These are phyloP conservation scores for Mallotus japonicus DNA, from an alignment of 441 rosid genomes.

Conservation along the genomic window DNA sequence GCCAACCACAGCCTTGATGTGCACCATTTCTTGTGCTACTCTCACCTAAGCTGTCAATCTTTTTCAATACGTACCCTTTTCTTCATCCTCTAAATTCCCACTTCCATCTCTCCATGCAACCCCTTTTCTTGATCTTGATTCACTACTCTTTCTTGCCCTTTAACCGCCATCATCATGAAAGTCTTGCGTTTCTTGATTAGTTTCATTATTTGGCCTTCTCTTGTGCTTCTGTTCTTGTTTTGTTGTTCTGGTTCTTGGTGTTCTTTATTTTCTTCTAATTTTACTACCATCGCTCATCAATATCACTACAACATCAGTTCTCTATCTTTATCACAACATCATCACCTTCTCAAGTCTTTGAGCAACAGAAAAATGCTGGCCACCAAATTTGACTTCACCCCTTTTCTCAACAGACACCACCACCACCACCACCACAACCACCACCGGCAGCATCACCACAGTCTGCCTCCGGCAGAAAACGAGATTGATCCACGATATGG, in stretches of 20 bases:
- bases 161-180: conserved; percentile 12
- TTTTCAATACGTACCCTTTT: too few relatives aligned
- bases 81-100: neutral
- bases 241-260: conserved; percentile 18
- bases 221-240: conserved; percentile 25
- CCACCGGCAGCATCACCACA: conserved; percentile 11
- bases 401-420: conserved; percentile 36
- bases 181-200: neutral
- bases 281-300: too few relatives aligned
- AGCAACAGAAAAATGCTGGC: conserved; percentile 31
- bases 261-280: conserved; percentile 2
- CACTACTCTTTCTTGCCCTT: neutral
- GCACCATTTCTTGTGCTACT: conserved; percentile 20
- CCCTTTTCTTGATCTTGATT: conserved; percentile 6
- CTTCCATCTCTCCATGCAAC: conserved; percentile 21
- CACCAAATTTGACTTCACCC: conserved; percentile 45
- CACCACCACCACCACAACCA: too few relatives aligned
- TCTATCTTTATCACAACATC: neutral
- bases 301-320: neutral
- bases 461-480: conserved; percentile 19
- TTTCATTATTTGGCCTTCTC: conserved; percentile 24
- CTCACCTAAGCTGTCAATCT: conserved; percentile 21
- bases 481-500: conserved; percentile 51
- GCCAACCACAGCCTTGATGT: neutral
- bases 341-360: neutral